Evolutionary conservation across 2,329 filamentous ascomycete species (phyloP).

Genomic region (Penicillium olsonii): DNA sequence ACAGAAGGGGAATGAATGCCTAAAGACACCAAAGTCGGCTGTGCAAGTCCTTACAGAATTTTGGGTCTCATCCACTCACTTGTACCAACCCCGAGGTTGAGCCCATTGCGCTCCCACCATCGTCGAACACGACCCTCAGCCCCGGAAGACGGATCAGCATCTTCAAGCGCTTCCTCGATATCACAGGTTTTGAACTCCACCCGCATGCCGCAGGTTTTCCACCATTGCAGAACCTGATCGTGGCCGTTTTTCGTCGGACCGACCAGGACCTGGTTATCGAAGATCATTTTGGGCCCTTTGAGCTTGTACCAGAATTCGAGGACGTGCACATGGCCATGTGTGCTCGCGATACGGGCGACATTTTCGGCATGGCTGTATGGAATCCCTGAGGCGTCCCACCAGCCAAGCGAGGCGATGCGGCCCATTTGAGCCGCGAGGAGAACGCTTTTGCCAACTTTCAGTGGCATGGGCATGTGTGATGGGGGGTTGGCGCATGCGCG

Average conservation of each 20-base stretch:
- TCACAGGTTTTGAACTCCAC: slow-evolving; percentile 95
- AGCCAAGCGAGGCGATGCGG: slow-evolving; percentile 73
- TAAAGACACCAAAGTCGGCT: slow-evolving; percentile 1
- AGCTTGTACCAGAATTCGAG: slow-evolving; percentile 79
- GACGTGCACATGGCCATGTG: slow-evolving; percentile 80
- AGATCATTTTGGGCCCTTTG: slow-evolving; percentile 75
- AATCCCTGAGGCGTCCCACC: slow-evolving; percentile 85
- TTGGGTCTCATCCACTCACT: slow-evolving; percentile 88
- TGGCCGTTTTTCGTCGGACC: slow-evolving; percentile 86
- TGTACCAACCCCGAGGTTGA: slow-evolving; percentile 78
- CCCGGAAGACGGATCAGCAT: slow-evolving; percentile 65
- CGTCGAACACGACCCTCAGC: slow-evolving; percentile 71
- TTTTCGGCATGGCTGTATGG: slow-evolving; percentile 77
- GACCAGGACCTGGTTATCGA: slow-evolving; percentile 80
- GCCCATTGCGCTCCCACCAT: slow-evolving; percentile 86
- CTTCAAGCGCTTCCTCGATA: slow-evolving; percentile 91
- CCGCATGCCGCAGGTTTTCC: slow-evolving; percentile 69
- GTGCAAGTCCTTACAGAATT: slow-evolving; percentile 55
- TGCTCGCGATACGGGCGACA: slow-evolving; percentile 80
- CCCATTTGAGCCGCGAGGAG: slow-evolving; percentile 82
- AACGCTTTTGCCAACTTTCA: slow-evolving; percentile 83
- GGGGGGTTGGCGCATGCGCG: slow-evolving; percentile 64
- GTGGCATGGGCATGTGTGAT: slow-evolving; percentile 51
- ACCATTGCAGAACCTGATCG: slow-evolving; percentile 86
- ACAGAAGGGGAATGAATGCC: not conserved